A percentile compares a stretch with the other conserved stretches of the same genome.
These are phyloP conservation scores for Lachancea sp. DNA, from an alignment of 805 yeast species.

Conservation along the genomic window DNA sequence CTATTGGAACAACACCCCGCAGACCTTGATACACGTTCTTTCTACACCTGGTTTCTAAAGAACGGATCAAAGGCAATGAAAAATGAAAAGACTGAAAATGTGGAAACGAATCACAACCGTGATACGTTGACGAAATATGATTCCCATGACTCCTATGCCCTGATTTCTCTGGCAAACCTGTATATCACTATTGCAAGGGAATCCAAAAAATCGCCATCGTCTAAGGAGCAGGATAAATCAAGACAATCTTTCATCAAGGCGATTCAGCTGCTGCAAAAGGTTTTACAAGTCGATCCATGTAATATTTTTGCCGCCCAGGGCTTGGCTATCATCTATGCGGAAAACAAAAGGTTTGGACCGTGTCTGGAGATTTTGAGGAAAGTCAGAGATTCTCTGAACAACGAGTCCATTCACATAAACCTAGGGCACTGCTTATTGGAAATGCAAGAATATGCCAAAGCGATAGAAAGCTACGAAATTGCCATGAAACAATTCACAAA, in stretches of 20 bases:
- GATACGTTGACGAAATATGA: constrained; percentile 76
- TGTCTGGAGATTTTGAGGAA: constrained; percentile 86
- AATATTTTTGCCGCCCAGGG: constrained; percentile 98
- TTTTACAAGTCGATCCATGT: constrained; percentile 70
- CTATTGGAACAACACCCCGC: constrained; percentile 50
- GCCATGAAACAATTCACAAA: constrained; percentile 61
- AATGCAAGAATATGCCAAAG: constrained; percentile 72
- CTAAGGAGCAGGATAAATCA: constrained; percentile 42
- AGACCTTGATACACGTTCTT: constrained; percentile 78
- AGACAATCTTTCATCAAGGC: constrained; percentile 81
- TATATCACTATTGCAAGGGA: constrained; percentile 81
- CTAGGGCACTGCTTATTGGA: constrained; percentile 84
- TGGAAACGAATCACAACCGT: constrained; percentile 75
- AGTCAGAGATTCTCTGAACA: constrained; percentile 82
- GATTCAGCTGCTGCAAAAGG: constrained; percentile 87
- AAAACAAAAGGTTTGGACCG: constrained; percentile 61
- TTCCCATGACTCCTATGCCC: constrained; percentile 84
- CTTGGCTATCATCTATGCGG: constrained; percentile 86
- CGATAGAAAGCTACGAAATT: constrained; percentile 82
- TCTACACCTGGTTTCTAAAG: constrained; percentile 82
- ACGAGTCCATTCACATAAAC: constrained; percentile 75
- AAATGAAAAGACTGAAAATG: constrained; percentile 41
- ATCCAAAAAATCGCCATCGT: constrained; percentile 38
- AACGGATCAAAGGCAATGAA: constrained; percentile 46
- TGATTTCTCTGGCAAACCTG: constrained; percentile 83